Base-by-base conservation (phyloP, 352 stramenopile genomes). In the Phytopythium boreale region DNA sequence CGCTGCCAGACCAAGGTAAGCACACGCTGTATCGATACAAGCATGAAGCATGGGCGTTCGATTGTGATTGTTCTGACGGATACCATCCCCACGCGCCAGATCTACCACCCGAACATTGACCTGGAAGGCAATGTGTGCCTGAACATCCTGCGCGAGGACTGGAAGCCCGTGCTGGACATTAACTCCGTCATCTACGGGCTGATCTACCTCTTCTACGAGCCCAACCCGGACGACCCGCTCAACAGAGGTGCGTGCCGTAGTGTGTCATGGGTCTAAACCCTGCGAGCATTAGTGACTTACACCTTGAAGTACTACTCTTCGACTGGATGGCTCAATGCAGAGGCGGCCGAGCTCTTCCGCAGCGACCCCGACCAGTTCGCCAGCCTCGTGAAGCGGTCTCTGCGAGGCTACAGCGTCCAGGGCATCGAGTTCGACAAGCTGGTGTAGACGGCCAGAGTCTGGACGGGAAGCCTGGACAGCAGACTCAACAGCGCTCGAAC, bases 151-250 rank as follows among this genome's bases (percentile, higher is more conserved):
- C 87, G 97, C 49, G 96, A 99, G 70, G 97, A 99, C 88, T 99
- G 97, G 97, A 99, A 99, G 73, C 97, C 84, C 22, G 97, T 99
- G 53, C 79, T 99, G 66, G 97, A 99, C 80, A 99, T 99, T 75
- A 99, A 99, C 80, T 95, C 96, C 24, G 97, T 99, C 70, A 99
- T 99, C 76, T 99, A 99, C 79, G 96, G 97, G 52, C 78, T 99
- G 50, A 99, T 99, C 82, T 99, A 99, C 75, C 80, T 99, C 49
- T 99, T 99, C 81, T 99, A 99, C 78, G 97, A 99, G 74, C 97
- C 97, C 41, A 99, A 99, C 82, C 96, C 97, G 29, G 96, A 99
- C 74, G 97, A 99, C 73, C 97, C 97, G 27, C 85, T 99, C 52
- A 99, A 99, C 87, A 79, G 87, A 82, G 85, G 81, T 87, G 67